Evolutionary conservation across 1,284 basidiomycete species (phyloP).

Genomic region (Rhodotorula sp.): DNA sequence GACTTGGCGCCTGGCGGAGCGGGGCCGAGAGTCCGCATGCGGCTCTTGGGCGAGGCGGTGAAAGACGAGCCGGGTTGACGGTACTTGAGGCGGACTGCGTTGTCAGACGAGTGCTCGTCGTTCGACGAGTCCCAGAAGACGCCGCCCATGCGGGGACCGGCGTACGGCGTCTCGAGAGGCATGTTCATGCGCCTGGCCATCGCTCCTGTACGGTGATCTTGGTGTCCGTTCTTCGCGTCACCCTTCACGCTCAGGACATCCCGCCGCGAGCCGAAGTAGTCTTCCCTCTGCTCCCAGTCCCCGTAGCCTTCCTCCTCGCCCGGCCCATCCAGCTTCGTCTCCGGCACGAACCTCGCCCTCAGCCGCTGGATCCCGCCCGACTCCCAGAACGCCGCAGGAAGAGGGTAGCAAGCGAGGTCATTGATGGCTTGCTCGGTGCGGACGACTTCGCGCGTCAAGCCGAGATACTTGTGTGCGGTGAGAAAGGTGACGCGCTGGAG

Average conservation of each 20-base stretch:
- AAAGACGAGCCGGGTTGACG: constrained; percentile 29
- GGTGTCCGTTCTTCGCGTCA: no score
- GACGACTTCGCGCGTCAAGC: constrained; percentile 90
- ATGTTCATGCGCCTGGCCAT: constrained; percentile 2
- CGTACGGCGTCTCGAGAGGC: constrained; percentile 42
- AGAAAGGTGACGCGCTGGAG: constrained; percentile 96
- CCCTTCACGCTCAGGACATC: no score
- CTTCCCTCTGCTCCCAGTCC: constrained; percentile 39
- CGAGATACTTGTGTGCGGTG: constrained; percentile 91
- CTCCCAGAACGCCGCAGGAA: constrained; percentile 88
- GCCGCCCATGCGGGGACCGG: constrained; percentile 44
- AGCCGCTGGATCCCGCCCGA: constrained; percentile 87
- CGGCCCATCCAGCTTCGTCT: constrained; percentile 20
- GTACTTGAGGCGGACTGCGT: constrained; percentile 31
- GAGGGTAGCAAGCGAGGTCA: constrained; percentile 88
- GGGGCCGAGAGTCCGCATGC: not conserved
- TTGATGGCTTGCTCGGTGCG: constrained; percentile 96
- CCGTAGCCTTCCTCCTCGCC: constrained; percentile 10
- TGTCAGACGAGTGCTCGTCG: constrained; percentile 2
- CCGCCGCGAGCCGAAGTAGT: constrained; percentile 46
- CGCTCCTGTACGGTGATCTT: not conserved
- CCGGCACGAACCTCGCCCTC: constrained; percentile 65
- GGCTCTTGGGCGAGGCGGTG: constrained; percentile 19
- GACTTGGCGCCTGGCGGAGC: not conserved
- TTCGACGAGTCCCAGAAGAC: constrained; percentile 32